Percentiles rank a stretch among this genome's conserved stretches.
phyloP scores from a whole-genome alignment of 2,329 filamentous ascomycete species.

The Esteya vermicola region DNA sequence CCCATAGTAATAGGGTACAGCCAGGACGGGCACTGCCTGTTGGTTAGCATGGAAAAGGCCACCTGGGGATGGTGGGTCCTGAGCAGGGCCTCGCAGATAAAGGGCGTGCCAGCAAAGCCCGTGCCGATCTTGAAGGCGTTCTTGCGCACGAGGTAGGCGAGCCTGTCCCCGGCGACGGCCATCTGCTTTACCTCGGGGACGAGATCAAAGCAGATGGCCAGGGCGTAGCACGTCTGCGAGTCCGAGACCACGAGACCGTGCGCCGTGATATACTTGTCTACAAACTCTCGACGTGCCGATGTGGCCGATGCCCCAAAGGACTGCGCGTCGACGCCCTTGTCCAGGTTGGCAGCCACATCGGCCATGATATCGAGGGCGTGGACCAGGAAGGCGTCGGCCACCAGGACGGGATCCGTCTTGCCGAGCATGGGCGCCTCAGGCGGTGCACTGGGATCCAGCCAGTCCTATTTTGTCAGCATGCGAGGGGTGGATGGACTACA shows the following conservation, averaged over 20 bases:
- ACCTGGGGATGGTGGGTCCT: constrained; percentile 1
- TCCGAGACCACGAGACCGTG: constrained; percentile 8
- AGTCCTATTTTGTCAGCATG: too few species aligned
- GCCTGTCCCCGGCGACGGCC: too few species aligned
- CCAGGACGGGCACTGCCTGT: constrained; percentile 19
- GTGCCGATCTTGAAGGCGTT: constrained; percentile 12
- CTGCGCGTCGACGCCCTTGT: constrained; percentile 7
- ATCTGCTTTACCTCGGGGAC: neutral
- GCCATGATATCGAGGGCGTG: constrained; percentile 16
- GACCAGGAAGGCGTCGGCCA: constrained; percentile 22
- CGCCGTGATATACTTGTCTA: constrained; percentile 10
- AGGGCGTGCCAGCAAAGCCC: constrained; percentile 15
- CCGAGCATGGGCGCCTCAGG: constrained; percentile 16
- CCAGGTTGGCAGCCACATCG: constrained; percentile 12
- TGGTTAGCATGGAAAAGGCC: constrained; percentile 21
- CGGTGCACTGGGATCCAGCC: constrained; percentile 24
- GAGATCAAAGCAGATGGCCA: constrained; percentile 14
- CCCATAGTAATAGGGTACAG: constrained; percentile 24
- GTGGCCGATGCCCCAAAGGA: constrained; percentile 14
- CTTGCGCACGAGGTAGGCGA: constrained; percentile 4
- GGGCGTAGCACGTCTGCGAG: constrained; percentile 15
- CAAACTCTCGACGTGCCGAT: constrained; percentile 11
- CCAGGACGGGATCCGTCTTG: constrained; percentile 18
- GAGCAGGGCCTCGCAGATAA: constrained; percentile 9
- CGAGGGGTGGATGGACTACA: too few species aligned